Evolutionary conservation across 345 rosid genomes (phyloP).

Genomic region (Hibiscus trionum): DNA sequence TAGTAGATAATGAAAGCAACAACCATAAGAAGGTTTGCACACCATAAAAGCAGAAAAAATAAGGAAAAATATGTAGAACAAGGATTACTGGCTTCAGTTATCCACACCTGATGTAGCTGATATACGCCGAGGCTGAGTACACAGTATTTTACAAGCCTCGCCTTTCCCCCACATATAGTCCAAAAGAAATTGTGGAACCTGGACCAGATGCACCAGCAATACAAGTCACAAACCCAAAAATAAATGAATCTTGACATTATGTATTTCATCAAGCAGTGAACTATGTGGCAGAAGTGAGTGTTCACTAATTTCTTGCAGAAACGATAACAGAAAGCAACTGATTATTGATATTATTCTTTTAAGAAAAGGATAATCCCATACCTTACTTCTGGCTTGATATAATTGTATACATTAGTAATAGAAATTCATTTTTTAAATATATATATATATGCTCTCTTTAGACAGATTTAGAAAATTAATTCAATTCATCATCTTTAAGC

Average conservation of each 20-base stretch:
- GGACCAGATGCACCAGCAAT: slow-evolving; percentile 14
- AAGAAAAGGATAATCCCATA: neutral
- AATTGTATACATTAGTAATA: neutral
- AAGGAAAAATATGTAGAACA: neutral
- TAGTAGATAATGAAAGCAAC: slow-evolving; percentile 30
- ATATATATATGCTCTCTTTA: neutral
- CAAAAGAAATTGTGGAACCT: slow-evolving; percentile 89
- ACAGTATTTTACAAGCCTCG: slow-evolving; percentile 77
- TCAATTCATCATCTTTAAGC: neutral
- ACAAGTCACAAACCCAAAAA: slow-evolving; percentile 1
- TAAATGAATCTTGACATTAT: neutral
- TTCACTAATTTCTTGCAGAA: too few relatives aligned
- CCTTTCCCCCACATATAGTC: slow-evolving; percentile 74
- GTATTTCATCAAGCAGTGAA: neutral
- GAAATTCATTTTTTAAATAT: neutral
- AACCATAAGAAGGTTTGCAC: slow-evolving; percentile 10
- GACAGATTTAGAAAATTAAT: neutral
- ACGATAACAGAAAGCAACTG: neutral
- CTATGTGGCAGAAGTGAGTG: neutral
- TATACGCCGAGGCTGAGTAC: slow-evolving; percentile 98
- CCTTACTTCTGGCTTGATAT: neutral
- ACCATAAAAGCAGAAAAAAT: slow-evolving; percentile 1
- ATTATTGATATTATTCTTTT: neutral
- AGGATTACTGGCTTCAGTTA: slow-evolving; percentile 10
- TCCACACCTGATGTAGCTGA: slow-evolving; percentile 80